Evolutionary conservation across 192 early-diverging fungal species (phyloP).

Genomic region (Entomortierella chlamydospora): DNA sequence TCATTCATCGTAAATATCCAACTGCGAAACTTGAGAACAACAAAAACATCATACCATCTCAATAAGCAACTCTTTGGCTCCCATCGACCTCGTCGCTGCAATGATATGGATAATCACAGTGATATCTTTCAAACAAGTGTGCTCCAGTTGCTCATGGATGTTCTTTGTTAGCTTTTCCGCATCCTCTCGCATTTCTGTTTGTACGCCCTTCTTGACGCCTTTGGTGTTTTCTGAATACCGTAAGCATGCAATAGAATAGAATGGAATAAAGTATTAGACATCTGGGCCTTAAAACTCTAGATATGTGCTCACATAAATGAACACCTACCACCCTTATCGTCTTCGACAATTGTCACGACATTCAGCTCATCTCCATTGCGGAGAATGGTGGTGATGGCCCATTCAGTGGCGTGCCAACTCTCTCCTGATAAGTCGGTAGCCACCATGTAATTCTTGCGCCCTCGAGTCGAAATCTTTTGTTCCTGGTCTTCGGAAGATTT

Average conservation of each 20-base stretch:
- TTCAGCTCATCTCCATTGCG: constrained; percentile 62
- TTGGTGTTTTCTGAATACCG: constrained; percentile 18
- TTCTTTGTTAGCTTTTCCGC: constrained; percentile 53
- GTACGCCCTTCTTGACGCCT: constrained; percentile 43
- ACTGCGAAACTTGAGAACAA: background rate
- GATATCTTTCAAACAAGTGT: constrained; percentile 41
- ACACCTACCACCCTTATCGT: constrained; percentile 50
- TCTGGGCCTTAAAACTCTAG: too few species aligned
- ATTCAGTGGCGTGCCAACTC: constrained; percentile 65
- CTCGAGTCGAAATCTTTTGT: constrained; percentile 30
- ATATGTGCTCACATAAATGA: too few species aligned
- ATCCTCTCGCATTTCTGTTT: constrained; percentile 51
- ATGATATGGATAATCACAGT: constrained; percentile 51
- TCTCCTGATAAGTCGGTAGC: constrained; percentile 64
- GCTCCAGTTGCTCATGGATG: constrained; percentile 49
- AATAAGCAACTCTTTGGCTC: constrained; percentile 45
- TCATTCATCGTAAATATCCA: too few species aligned
- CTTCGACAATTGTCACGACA: constrained; percentile 58
- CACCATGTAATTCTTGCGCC: constrained; percentile 57
- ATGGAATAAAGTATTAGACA: too few species aligned
- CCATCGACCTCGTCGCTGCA: constrained; percentile 52
- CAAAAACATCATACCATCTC: constrained; percentile 35
- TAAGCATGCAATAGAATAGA: too few species aligned
- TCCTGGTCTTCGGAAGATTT: constrained; percentile 1
- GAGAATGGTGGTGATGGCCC: constrained; percentile 62